phyloP scores from a whole-genome alignment of 345 rosid species.

The Arabidopsis arenosa region DNA sequence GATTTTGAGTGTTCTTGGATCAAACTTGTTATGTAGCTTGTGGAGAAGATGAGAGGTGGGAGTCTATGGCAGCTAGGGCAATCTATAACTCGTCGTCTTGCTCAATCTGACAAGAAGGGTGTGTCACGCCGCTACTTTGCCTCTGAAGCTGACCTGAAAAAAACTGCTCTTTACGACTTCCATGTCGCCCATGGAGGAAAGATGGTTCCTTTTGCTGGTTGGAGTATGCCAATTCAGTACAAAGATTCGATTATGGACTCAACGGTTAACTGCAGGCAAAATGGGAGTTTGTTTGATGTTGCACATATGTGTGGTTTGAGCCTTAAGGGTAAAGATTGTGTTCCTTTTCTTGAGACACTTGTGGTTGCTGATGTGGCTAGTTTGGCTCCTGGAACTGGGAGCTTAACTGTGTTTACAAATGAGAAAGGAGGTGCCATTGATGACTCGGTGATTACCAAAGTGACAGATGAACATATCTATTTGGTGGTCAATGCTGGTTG shows the following conservation, averaged over 20 bases:
- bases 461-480: constrained; percentile 78
- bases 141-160: constrained; percentile 82
- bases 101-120: constrained; percentile 74
- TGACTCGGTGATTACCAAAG: constrained; percentile 95
- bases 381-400: constrained; percentile 82
- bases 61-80: constrained; percentile 97
- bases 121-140: constrained; percentile 70
- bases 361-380: constrained; percentile 97
- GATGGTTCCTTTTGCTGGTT: constrained; percentile 99
- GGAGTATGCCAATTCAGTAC: constrained; percentile 99
- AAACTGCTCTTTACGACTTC: constrained; percentile 88
- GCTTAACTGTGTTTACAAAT: constrained; percentile 88
- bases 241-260: constrained; percentile 98
- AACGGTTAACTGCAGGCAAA: constrained; percentile 85
- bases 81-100: constrained; percentile 79
- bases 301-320: constrained; percentile 98
- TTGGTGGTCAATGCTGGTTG: constrained; percentile 99
- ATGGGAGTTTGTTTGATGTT: constrained; percentile 92
- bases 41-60: constrained; percentile 84
- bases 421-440: constrained; percentile 97
- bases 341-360: constrained; percentile 89
- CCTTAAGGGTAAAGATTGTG: constrained; percentile 91
- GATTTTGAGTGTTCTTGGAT: constrained; percentile 29
- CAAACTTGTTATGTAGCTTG: constrained; percentile 39
- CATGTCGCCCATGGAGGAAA: constrained; percentile 84